phyloP scores from a whole-genome alignment of 768 basidiomycete species.

The Hirschioporus abietinus region DNA sequence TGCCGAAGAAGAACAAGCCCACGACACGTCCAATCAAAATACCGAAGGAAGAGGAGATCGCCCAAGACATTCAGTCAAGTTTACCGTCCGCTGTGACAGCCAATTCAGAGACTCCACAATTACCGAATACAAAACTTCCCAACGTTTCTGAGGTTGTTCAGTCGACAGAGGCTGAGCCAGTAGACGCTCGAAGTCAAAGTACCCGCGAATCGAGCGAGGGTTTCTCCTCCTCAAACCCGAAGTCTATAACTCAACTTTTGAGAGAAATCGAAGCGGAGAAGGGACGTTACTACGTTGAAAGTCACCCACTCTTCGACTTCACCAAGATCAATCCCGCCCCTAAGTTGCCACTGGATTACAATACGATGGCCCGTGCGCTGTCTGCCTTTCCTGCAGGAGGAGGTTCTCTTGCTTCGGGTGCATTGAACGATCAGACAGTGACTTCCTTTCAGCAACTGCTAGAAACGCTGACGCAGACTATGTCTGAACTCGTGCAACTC shows the following conservation, averaged over 20 bases:
- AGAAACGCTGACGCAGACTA: constrained; percentile 85
- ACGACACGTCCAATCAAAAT: constrained; percentile 51
- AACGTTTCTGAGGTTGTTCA: constrained; percentile 6
- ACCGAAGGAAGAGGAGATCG: constrained; percentile 48
- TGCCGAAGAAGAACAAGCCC: constrained; percentile 80
- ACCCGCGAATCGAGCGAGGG: constrained; percentile 45
- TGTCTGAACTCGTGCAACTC: constrained; percentile 78
- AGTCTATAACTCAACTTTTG: constrained; percentile 58
- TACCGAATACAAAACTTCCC: constrained; percentile 21
- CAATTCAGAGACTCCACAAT: constrained; percentile 39
- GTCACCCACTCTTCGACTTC: constrained; percentile 73
- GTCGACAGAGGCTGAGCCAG: constrained; percentile 7
- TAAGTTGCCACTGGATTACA: constrained; percentile 79
- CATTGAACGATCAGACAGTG: constrained; percentile 80
- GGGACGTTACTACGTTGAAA: constrained; percentile 42
- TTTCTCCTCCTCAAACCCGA: constrained; percentile 35
- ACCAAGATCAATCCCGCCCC: constrained; percentile 68
- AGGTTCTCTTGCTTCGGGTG: constrained; percentile 78
- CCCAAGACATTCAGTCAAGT: constrained; percentile 36
- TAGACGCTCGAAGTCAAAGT: constrained; percentile 22
- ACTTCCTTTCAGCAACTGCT: constrained; percentile 86
- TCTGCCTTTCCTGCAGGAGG: constrained; percentile 84
- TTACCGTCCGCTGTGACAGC: constrained; percentile 36
- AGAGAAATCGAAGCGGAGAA: constrained; percentile 59
- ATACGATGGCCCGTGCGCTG: constrained; percentile 78